A percentile compares a stretch with the other conserved stretches of the same genome.
Conservation (phyloP, 345 rosid species). For the Brassica incana region DNA sequence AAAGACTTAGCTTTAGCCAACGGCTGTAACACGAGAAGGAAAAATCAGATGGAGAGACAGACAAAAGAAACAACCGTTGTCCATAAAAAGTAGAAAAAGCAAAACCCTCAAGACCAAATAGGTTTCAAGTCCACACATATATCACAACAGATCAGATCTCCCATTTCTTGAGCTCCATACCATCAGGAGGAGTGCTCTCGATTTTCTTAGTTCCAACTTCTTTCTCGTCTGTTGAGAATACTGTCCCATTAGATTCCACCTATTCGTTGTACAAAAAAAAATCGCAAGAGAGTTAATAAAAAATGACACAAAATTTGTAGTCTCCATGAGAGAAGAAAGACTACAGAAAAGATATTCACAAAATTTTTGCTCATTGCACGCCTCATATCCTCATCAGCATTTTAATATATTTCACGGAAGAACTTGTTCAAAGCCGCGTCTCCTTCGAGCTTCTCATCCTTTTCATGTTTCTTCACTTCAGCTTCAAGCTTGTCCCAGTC, state of each 20-base stretch:
- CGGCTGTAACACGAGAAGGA: not conserved
- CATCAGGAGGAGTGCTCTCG: conserved; percentile 92
- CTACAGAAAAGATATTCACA: conserved; percentile 48
- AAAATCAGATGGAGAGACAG: conserved; percentile 13
- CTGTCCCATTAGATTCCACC: conserved; percentile 95
- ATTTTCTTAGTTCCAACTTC: conserved; percentile 51
- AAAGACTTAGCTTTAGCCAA: not conserved
- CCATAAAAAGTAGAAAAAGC: no score
- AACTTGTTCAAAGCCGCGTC: conserved; percentile 94
- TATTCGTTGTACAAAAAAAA: conserved; percentile 24
- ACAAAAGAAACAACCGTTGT: not conserved
- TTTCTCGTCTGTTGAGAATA: conserved; percentile 77
- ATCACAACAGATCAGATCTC: conserved; percentile 36
- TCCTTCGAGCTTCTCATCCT: conserved; percentile 91
- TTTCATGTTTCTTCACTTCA: conserved; percentile 85
- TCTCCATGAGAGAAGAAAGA: not conserved
- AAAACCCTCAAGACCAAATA: no score
- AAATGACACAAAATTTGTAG: no score
- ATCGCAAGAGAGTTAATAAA: not conserved
- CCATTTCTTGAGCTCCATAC: conserved; percentile 96
- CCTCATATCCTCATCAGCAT: conserved; percentile 53
- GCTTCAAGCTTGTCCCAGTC: conserved; percentile 97
- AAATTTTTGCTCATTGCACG: conserved; percentile 94
- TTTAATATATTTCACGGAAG: conserved; percentile 74
- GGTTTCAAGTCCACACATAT: no score